Percentiles rank a stretch among this genome's conserved stretches.
These are phyloP conservation scores for Roridomyces roridus DNA, from an alignment of 768 basidiomycete species.

Conservation along the genomic window DNA sequence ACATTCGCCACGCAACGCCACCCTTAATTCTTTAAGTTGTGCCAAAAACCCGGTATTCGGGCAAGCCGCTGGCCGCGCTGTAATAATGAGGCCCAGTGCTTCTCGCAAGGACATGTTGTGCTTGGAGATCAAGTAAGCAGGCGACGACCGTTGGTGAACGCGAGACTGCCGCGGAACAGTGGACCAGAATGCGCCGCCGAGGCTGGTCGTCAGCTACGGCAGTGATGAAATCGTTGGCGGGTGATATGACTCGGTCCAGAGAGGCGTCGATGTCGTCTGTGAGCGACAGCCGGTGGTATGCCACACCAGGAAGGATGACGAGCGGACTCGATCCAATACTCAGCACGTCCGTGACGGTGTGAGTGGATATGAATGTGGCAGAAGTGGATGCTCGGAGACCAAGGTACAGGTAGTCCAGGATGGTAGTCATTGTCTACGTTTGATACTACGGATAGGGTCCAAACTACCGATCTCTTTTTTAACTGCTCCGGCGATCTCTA, in stretches of 20 bases:
- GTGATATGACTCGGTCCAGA: constrained; percentile 32
- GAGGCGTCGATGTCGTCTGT: constrained; percentile 38
- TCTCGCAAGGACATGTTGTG: constrained; percentile 41
- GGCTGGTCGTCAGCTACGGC: constrained; percentile 28
- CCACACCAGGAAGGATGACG: constrained; percentile 33
- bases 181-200: constrained; percentile 45
- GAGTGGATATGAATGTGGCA: constrained; percentile 36
- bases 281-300: constrained; percentile 46
- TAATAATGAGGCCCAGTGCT: constrained; percentile 42
- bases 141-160: constrained; percentile 50
- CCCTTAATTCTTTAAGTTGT: constrained; percentile 46
- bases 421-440: no score
- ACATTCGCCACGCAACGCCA: constrained; percentile 30
- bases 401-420: constrained; percentile 42
- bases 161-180: constrained; percentile 52
- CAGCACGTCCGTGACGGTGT: constrained; percentile 46
- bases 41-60: constrained; percentile 51
- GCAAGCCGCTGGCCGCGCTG: constrained; percentile 40
- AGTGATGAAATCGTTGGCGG: constrained; percentile 39
- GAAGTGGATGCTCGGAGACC: constrained; percentile 48
- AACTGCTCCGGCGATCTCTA: background rate
- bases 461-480: no score
- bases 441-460: no score
- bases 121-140: constrained; percentile 47
- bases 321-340: constrained; percentile 45